Base-by-base conservation (phyloP, 75 land plant genomes). In the Azolla pinnata region DNA sequence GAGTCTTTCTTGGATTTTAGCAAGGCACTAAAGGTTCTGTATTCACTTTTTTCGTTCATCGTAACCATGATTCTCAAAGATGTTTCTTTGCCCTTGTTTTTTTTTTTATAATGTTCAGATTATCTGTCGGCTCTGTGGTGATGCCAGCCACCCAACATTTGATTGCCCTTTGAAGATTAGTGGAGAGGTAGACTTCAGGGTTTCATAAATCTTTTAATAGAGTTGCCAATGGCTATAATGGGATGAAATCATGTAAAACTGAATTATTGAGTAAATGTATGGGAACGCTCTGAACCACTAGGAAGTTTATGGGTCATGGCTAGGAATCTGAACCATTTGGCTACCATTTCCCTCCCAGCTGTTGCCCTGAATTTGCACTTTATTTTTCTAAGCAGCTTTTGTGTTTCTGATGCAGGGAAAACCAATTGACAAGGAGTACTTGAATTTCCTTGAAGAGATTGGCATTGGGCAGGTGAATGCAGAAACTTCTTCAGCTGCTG, bases 141-240 rank as follows among this genome's bases (percentile, higher is more conserved):
- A 78, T 69, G 69, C 63, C 1, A 54, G 77, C 30, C 81, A 78
- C 53, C 77, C 67, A 19, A 69, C 81, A 9, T 51, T 63, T 28
- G 73, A 70, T 47, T 70, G 73, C n/a, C 73, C 66, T 24, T 54
- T 54, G 29, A 68, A 68, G 46, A 26, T 33, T 33, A n/a, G 25
- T 17, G 59, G 59, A 33, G 38, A 57, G 59, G 59, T 57, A 31
- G 7, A 21, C 19, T 57, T 46, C 42, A 38, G 42, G n/a, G n/a
- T n/a, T n/a, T n/a, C n/a, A n/a, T n/a, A n/a, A n/a, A n/a, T n/a
- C n/a, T n/a, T n/a, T n/a, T n/a, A n/a, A n/a, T n/a, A n/a, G n/a
- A n/a, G n/a, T n/a, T n/a, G n/a, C n/a, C n/a, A n/a, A n/a, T n/a
- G n/a, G n/a, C n/a, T n/a, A n/a, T n/a, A n/a, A n/a, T n/a, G n/a